Base-by-base conservation (phyloP, 2,329 filamentous ascomycete genomes). In the Ophiobolus disseminans region DNA sequence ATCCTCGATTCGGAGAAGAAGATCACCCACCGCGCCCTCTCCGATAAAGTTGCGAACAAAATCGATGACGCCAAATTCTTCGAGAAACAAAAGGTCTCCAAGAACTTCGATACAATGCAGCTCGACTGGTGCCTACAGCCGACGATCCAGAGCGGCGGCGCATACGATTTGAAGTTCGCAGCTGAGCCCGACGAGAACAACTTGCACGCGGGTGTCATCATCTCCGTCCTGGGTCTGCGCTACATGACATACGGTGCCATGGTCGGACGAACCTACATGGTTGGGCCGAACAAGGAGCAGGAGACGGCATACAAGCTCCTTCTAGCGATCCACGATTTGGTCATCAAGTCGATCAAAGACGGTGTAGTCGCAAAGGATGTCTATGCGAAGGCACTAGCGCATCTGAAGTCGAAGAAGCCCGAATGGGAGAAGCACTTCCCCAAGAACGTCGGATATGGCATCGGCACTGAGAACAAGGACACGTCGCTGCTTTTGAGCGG, bases 1-100 rank as follows among this genome's bases (percentile, higher is more conserved):
- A 88, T 97, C 42, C 85, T 99, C 51, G 94, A 99, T 68, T 88
- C 92, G 60, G 95, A 97, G 74, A 97, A 96, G 80, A 96, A 96
- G 71, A 91, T 97, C 69, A 94, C 91, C 56, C 94, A 99, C 75
- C 90, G 87, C 58, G 82, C 83, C 2, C 82, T 99, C 6, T 86
- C 90, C n/a, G 86, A 90, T 65, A 94, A 92, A 74, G 88, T 99
- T 23, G 86, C 93, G 60, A 85, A 86, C 66, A 97, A 97, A 77
- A 87, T 99, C 47, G 93, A 97, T 63, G 91, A 99, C 63, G 80
- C 84, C 41, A 96, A 95, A 66, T 99, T 96, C 71, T 99, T 96
- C 85, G 89, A 91, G 69, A 89, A 70, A 82, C 88, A 76, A 50
- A 96, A 93, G 74, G 81, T 97, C 43, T 90, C 93, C 1, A 81